These are phyloP conservation scores for Crithidia brevicula DNA, from an alignment of 208 protist genomes.

Conservation along the genomic window DNA sequence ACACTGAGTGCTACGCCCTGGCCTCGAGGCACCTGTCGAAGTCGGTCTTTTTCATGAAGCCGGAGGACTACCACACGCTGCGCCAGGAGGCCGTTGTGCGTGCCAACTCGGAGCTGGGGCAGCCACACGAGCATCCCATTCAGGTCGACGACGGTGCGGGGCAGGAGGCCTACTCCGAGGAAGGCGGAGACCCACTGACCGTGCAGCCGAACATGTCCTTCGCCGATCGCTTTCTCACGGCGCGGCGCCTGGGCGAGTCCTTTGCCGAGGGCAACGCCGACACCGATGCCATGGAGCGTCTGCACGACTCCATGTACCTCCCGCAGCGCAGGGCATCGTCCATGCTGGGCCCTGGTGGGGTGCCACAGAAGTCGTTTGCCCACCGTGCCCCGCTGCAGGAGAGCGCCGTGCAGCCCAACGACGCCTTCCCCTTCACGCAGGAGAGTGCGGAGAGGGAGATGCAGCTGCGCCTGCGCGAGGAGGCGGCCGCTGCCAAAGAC, in stretches of 20 bases:
- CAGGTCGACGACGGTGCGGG: too few relatives aligned
- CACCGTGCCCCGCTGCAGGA: constrained; percentile 2
- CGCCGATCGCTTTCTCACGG: constrained; percentile 31
- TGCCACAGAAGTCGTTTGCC: background rate
- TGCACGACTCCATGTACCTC: constrained; percentile 16
- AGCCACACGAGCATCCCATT: background rate
- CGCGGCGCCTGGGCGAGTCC: constrained; percentile 6
- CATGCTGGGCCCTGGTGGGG: background rate
- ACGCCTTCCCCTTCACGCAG: constrained; percentile 24
- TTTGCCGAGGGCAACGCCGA: background rate
- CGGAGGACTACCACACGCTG: constrained; percentile 28
- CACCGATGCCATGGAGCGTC: background rate
- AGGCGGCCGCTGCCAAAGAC: constrained; percentile 3
- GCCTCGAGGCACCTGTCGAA: constrained; percentile 14
- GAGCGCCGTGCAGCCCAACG: constrained; percentile 3
- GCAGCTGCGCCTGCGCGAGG: constrained; percentile 5
- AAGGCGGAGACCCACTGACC: background rate
- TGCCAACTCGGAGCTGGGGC: background rate
- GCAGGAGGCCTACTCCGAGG: background rate
- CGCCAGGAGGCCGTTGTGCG: constrained; percentile 4
- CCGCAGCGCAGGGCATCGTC: background rate
- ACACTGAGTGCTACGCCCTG: constrained; percentile 36
- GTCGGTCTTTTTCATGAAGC: constrained; percentile 10
- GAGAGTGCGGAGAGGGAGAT: constrained; percentile 14
- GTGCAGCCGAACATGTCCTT: constrained; percentile 26